These are phyloP conservation scores for Talaromyces funiculosus DNA, from an alignment of 2,329 filamentous ascomycete genomes.

Conservation along the genomic window DNA sequence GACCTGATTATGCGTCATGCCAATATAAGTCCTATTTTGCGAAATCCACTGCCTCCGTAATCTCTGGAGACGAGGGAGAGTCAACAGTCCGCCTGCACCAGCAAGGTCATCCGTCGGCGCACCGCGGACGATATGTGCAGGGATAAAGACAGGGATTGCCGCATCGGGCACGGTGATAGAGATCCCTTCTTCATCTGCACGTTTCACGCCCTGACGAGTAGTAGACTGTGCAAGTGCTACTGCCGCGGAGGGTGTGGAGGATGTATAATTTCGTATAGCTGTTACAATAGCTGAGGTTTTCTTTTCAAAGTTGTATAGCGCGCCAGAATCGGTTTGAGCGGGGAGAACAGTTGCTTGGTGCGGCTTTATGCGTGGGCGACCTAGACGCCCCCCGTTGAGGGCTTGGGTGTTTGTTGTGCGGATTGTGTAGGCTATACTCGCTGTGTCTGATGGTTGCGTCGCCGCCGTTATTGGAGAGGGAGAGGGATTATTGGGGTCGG, in stretches of 20 bases:
- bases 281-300: constrained; percentile 37
- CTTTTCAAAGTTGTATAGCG: constrained; percentile 42
- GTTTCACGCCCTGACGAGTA: neutral
- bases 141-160: constrained; percentile 30
- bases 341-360: constrained; percentile 43
- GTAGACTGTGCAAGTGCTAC: constrained; percentile 27
- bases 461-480: constrained; percentile 14
- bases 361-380: constrained; percentile 29
- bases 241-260: constrained; percentile 33
- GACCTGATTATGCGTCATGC: constrained; percentile 30
- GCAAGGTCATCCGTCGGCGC: constrained; percentile 39
- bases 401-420: constrained; percentile 17
- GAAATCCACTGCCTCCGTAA: constrained; percentile 43
- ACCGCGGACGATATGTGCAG: constrained; percentile 31
- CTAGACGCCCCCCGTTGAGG: constrained; percentile 17
- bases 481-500: neutral
- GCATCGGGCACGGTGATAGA: constrained; percentile 31
- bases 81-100: constrained; percentile 36
- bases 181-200: constrained; percentile 24
- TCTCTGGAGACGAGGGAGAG: constrained; percentile 39
- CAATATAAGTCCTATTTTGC: constrained; percentile 39
- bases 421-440: constrained; percentile 22
- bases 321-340: constrained; percentile 33
- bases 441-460: constrained; percentile 23
- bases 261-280: constrained; percentile 38